phyloP scores from a whole-genome alignment of 176 grass and related monocot genomes.

The Aegilops longissima region DNA sequence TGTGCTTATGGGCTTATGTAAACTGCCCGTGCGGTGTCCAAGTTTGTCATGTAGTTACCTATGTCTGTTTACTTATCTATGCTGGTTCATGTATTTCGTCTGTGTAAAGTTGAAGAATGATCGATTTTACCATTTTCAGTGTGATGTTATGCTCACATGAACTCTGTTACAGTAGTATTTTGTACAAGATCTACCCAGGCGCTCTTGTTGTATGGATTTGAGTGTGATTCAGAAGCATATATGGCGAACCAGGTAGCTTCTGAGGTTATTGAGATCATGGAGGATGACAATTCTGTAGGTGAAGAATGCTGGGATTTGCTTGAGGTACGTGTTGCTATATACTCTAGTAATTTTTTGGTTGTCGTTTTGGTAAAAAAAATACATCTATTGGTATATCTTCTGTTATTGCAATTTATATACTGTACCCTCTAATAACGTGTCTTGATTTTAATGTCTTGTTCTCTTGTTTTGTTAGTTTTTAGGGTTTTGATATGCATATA shows the following conservation, averaged over 20 bases:
- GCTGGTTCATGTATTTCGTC: too few species aligned
- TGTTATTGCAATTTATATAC: neutral
- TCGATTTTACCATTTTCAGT: too few species aligned
- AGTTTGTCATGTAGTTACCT: too few species aligned
- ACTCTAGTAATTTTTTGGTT: neutral
- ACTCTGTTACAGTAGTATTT: too few species aligned
- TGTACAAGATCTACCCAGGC: too few species aligned
- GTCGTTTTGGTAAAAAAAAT: neutral
- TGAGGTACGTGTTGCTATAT: constrained; percentile 12
- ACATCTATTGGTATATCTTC: neutral
- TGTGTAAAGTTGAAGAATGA: too few species aligned
- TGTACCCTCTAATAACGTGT: neutral
- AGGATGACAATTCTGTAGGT: neutral
- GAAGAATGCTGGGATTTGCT: neutral
- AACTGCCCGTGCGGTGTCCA: too few species aligned
- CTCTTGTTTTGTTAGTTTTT: neutral
- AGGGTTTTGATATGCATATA: neutral
- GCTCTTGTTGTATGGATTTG: too few species aligned
- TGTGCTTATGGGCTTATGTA: too few species aligned
- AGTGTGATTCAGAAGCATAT: neutral
- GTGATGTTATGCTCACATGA: too few species aligned
- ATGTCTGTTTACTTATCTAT: too few species aligned
- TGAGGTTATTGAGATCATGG: constrained; percentile 6
- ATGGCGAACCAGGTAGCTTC: neutral
- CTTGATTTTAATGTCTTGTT: neutral